A percentile compares a stretch with the other conserved stretches of the same genome.
Evolutionary conservation across 306 rosid species (phyloP).

Genomic region (Gillenia trifoliata): DNA sequence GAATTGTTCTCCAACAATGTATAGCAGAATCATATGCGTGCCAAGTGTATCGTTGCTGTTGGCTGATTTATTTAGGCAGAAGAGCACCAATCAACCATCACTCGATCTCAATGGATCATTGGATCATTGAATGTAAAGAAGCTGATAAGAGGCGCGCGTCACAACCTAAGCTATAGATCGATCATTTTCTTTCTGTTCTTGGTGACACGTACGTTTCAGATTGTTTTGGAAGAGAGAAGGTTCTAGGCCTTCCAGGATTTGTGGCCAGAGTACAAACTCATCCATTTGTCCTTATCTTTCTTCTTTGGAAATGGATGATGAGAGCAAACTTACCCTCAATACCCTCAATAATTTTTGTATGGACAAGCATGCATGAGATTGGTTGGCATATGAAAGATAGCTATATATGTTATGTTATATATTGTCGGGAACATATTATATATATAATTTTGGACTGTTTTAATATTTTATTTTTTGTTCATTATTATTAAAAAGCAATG

Average conservation of each 20-base stretch:
- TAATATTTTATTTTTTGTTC: no score
- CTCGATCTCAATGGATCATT: neutral
- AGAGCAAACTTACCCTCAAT: neutral
- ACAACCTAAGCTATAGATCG: neutral
- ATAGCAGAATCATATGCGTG: neutral
- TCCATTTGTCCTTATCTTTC: neutral
- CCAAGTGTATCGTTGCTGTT: slow-evolving; percentile 1
- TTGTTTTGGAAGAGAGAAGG: neutral
- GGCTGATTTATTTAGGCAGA: neutral
- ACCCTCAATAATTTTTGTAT: neutral
- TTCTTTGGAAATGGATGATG: neutral
- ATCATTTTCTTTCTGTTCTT: neutral
- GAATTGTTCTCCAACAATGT: no score
- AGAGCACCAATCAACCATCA: neutral
- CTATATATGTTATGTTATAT: neutral
- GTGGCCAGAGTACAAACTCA: neutral
- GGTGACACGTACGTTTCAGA: neutral
- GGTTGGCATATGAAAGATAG: neutral
- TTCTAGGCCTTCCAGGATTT: neutral
- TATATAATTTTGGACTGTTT: no score
- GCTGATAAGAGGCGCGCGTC: neutral
- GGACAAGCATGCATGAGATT: neutral
- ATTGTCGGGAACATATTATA: no score
- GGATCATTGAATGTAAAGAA: neutral
- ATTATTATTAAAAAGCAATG: no score